Evolutionary conservation across 1,139 yeast genomes (phyloP).

Genomic region (Eremothecium gossypii): DNA sequence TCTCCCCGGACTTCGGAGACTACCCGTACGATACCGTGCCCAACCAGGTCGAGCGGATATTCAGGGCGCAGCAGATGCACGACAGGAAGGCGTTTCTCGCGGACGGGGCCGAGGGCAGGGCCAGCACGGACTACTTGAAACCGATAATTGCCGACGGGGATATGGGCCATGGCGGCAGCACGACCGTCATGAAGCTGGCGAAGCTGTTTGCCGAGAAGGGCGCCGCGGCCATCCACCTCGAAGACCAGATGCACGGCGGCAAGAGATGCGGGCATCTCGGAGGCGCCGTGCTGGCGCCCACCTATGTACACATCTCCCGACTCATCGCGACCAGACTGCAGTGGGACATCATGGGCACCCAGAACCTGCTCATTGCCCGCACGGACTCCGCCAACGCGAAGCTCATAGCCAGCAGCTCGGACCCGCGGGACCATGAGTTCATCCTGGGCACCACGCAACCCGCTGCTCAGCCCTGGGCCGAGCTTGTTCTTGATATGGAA

Average conservation of each 20-base stretch:
- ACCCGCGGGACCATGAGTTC: constrained; percentile 47
- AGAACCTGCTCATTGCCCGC: constrained; percentile 50
- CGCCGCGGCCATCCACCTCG: constrained; percentile 56
- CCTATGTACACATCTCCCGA: constrained; percentile 47
- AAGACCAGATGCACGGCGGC: constrained; percentile 58
- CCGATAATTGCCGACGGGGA: constrained; percentile 63
- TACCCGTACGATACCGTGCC: constrained; percentile 63
- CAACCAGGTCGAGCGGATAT: constrained; percentile 50
- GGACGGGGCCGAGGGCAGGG: constrained; percentile 22
- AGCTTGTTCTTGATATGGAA: constrained; percentile 39
- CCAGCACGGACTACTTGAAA: constrained; percentile 40
- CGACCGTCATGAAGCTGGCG: constrained; percentile 55
- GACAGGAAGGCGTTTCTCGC: constrained; percentile 45
- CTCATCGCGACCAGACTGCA: constrained; percentile 53
- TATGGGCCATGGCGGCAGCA: constrained; percentile 61
- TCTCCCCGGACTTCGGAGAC: constrained; percentile 54
- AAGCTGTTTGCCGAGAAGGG: constrained; percentile 58
- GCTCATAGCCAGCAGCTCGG: constrained; percentile 45
- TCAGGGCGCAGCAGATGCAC: constrained; percentile 50
- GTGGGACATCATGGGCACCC: constrained; percentile 57
- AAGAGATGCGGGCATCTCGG: constrained; percentile 59
- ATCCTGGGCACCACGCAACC: constrained; percentile 41
- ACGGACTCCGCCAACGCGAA: constrained; percentile 53
- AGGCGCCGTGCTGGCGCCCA: constrained; percentile 56
- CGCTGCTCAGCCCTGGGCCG: constrained; percentile 38